phyloP scores from a whole-genome alignment of 1,139 yeast genomes.

The Saccharomyces hybrid region DNA sequence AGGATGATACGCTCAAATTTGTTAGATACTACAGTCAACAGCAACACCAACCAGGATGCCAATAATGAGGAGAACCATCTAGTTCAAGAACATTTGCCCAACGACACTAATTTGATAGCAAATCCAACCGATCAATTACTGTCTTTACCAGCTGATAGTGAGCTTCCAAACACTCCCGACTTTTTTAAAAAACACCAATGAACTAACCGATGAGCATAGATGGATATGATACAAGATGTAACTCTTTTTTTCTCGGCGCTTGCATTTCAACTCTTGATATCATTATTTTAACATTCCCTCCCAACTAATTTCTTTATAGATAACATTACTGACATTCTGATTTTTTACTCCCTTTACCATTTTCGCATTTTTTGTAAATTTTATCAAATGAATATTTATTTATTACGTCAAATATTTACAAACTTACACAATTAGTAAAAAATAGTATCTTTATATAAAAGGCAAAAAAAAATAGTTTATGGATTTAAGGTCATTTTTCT shows the following conservation, averaged over 20 bases:
- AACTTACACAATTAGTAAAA: neutral
- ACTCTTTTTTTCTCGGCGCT: neutral
- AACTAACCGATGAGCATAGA: slow-evolving; percentile 14
- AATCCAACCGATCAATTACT: slow-evolving; percentile 6
- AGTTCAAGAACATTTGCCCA: neutral
- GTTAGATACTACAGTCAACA: neutral
- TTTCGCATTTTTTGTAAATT: neutral
- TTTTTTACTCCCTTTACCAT: neutral
- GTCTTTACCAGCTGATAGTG: slow-evolving; percentile 12
- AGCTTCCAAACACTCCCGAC: slow-evolving; percentile 14
- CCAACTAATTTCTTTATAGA: neutral
- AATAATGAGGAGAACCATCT: neutral
- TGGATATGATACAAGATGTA: slow-evolving; percentile 9
- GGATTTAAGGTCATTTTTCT: neutral
- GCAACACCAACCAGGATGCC: neutral
- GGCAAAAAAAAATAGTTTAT: neutral
- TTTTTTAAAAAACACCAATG: slow-evolving; percentile 15
- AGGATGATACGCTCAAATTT: neutral
- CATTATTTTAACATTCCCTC: neutral
- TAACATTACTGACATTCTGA: neutral
- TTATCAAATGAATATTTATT: neutral
- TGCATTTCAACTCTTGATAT: neutral
- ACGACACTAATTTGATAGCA: neutral
- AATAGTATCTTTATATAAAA: neutral
- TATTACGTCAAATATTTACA: neutral